Evolutionary conservation across 306 rosid genomes (phyloP), one percentile per base, ranked within the genome.

Genomic region (Sophora flavescens): DNA sequence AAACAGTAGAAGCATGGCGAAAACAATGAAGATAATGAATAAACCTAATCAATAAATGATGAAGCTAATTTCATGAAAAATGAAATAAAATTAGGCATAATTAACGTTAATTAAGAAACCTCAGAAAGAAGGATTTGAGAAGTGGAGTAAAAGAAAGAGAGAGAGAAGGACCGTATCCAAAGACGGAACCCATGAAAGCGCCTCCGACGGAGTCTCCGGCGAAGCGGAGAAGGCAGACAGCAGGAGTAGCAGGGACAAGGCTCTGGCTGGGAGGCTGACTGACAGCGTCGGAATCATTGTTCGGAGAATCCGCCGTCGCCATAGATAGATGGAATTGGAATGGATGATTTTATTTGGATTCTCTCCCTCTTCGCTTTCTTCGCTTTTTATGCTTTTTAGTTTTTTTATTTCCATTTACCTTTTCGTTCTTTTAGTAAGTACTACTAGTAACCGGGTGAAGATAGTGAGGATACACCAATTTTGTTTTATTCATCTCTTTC

Each of bases 141-240:
- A 22, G 22, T 22, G 22, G 22, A 22, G 22, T 22, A 22, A 51
- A 64, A 48, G 36, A 33, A 4, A 57, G 38, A 11, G 32, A 11
- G 14, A 63, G 70, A 47, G 30, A 3, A 10, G 7, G 1, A 95
- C 99, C 99, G 44, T 90, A 95, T 83, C 99, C 99, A 44, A 95
- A 95, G 61, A 95, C 75, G 86, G 96, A 90, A 80, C 99, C 99
- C 97, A 95, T 95, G 82, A 95, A 77, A 56, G 96, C 99, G 15
- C 99, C 97, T 48, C 86, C 89, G 60, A 85, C 86, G 36, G 97
- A 92, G 84, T 95, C 94, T 1, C 90, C 87, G 52, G 86, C 96
- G 76, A 90, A 92, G 72, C 93, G 75, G 73, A 86, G 38, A 39
- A 95, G 89, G 76, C 99, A 92, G 42, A 95, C 93, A 60, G 90